Base-by-base conservation (phyloP, 2,329 filamentous ascomycete genomes). In the Aspergillus felis region DNA sequence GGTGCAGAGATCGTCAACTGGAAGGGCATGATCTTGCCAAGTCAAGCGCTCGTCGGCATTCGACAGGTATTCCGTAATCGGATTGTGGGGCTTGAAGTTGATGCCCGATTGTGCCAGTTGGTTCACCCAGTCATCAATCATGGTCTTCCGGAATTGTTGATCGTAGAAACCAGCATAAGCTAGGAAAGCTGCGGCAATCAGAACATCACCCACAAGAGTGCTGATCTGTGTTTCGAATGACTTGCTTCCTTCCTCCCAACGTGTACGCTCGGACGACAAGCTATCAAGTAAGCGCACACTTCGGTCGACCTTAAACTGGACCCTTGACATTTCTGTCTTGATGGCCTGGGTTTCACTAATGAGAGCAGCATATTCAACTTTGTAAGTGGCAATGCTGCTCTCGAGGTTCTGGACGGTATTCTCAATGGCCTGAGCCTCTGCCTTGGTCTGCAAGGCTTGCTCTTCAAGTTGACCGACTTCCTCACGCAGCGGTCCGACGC, bases 171-270 rank as follows among this genome's bases (percentile, higher is more conserved):
- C 94, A 70, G 90, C 91, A 76, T 99, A 99, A 14, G 95, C 94
- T 61, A 99, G 82, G 83, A 97, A 97, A 8, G 93, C 95, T 4
- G 95, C 91, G n/a, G 94, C 94, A 52, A 97, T 88, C 59, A 99
- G 83, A 51, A 97, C 93, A 71, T 99, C 94, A 60, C 94, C 94
- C 41, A 99, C 91, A 53, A 99, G 86, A 2, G 94, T 99, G 74
- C 90, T 90, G 72, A 99, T 97, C 73, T 99, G 94, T 2, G 92
- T 96, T 75, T 97, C 93, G 73, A 99, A 99, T 0, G 93, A 97
- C 78, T 89, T 96, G 83, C 94, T 99, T 66, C 92, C 92, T 69
- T 93, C 91, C 71, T 99, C 94, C 94, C 94, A 99, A 70, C 94
- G 88, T 42, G 84, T 85, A 74, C 93, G 86, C 78, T 99, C 94